Evolutionary conservation across 2,329 filamentous ascomycete genomes (phyloP).

Genomic region (Septoria petroselini): DNA sequence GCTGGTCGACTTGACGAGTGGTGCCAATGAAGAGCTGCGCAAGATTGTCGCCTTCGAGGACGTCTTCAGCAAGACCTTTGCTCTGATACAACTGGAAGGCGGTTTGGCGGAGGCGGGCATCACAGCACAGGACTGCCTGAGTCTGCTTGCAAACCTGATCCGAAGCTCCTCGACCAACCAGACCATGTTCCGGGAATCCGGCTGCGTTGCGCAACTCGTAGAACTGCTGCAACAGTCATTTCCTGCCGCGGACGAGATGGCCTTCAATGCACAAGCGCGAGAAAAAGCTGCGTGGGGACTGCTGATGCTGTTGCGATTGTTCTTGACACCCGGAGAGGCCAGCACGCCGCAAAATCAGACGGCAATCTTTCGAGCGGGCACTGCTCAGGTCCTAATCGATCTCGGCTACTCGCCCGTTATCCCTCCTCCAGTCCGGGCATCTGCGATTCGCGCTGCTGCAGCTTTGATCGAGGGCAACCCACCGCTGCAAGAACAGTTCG

Average conservation of each 20-base stretch:
- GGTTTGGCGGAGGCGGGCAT: constrained; percentile 78
- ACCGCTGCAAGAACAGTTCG: constrained; percentile 81
- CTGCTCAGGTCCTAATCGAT: constrained; percentile 75
- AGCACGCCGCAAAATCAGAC: constrained; percentile 80
- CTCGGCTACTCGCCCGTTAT: constrained; percentile 74
- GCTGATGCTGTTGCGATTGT: constrained; percentile 79
- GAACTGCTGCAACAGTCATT: constrained; percentile 58
- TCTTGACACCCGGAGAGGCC: constrained; percentile 74
- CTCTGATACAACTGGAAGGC: constrained; percentile 77
- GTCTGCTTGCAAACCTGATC: constrained; percentile 83
- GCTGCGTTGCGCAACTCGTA: constrained; percentile 70
- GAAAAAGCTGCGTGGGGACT: constrained; percentile 92
- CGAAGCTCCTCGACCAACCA: constrained; percentile 88
- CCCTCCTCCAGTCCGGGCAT: constrained; percentile 74
- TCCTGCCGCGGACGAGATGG: constrained; percentile 42
- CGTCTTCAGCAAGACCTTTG: constrained; percentile 83
- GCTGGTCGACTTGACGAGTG: constrained; percentile 76
- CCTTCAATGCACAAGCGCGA: constrained; percentile 53
- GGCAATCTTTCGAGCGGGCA: constrained; percentile 78
- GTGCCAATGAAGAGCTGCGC: constrained; percentile 81
- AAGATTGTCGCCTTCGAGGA: constrained; percentile 95
- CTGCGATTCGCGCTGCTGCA: constrained; percentile 81
- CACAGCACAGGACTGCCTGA: constrained; percentile 87
- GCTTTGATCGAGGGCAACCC: constrained; percentile 83
- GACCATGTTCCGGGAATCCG: constrained; percentile 86